These are phyloP conservation scores for Amanita thiersii DNA, from an alignment of 768 basidiomycete species.

Conservation along the genomic window DNA sequence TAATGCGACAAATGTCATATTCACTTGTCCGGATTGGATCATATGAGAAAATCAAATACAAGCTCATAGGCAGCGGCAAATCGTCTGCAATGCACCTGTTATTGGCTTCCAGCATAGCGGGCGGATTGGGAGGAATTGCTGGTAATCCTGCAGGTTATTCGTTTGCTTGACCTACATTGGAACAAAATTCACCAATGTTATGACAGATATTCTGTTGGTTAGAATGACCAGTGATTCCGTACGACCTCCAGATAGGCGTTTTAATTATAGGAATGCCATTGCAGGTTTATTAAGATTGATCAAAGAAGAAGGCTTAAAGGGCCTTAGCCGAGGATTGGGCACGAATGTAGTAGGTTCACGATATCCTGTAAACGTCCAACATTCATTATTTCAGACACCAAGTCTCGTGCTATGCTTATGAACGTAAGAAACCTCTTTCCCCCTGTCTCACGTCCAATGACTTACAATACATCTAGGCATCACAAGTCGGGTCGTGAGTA, in stretches of 20 bases:
- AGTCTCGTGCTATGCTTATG: slow-evolving; percentile 59
- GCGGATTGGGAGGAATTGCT: slow-evolving; percentile 74
- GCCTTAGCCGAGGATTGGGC: slow-evolving; percentile 65
- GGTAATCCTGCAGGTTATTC: slow-evolving; percentile 74
- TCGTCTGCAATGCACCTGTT: slow-evolving; percentile 51
- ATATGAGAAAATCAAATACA: slow-evolving; percentile 70
- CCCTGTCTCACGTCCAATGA: slow-evolving; percentile 9
- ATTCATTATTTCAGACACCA: slow-evolving; percentile 8
- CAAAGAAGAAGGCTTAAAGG: slow-evolving; percentile 60
- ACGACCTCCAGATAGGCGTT: slow-evolving; percentile 64
- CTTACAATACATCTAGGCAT: slow-evolving; percentile 36
- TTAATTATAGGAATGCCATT: slow-evolving; percentile 74
- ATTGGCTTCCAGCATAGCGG: slow-evolving; percentile 61
- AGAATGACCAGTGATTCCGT: slow-evolving; percentile 86
- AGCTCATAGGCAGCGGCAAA: slow-evolving; percentile 39
- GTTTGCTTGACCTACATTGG: slow-evolving; percentile 3
- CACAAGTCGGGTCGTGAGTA: slow-evolving; percentile 79
- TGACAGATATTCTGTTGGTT: slow-evolving; percentile 60
- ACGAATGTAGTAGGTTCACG: slow-evolving; percentile 58
- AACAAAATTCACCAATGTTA: slow-evolving; percentile 5
- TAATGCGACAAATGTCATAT: slow-evolving; percentile 88
- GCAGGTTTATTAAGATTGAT: slow-evolving; percentile 61
- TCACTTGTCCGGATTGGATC: slow-evolving; percentile 77
- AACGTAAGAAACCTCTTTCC: slow-evolving; percentile 41
- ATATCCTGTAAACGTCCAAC: slow-evolving; percentile 1